Evolutionary conservation across 768 basidiomycete species (phyloP).

Genomic region (Lanmaoa pseudosensibilis): DNA sequence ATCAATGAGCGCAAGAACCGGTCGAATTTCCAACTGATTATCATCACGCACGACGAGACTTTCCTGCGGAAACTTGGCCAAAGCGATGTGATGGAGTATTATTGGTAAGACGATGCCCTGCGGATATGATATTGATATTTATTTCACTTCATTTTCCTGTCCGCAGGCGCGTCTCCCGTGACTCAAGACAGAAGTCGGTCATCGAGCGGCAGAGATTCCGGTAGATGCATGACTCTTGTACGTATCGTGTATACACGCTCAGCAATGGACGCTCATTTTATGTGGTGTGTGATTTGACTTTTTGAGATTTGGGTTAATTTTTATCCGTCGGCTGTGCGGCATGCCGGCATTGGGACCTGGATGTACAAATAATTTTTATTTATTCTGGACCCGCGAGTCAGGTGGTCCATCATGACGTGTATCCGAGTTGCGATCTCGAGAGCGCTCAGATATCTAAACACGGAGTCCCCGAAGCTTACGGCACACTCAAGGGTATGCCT

Average conservation of each 20-base stretch:
- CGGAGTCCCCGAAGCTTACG: constrained; percentile 7
- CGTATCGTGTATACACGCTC: not conserved
- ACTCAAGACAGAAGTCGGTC: constrained; percentile 72
- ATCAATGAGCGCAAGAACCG: constrained; percentile 90
- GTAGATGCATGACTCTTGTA: too few species aligned
- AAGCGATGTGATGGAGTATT: constrained; percentile 90
- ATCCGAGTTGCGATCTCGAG: constrained; percentile 15
- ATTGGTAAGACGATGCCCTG: constrained; percentile 55
- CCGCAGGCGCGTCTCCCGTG: constrained; percentile 76
- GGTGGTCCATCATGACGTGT: constrained; percentile 10
- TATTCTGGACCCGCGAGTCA: constrained; percentile 1
- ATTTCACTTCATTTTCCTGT: not conserved
- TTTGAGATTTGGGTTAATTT: constrained; percentile 10
- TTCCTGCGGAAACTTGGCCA: constrained; percentile 91
- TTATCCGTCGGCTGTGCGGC: not conserved
- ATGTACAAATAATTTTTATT: not conserved
- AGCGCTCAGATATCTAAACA: constrained; percentile 5
- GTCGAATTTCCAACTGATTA: constrained; percentile 93
- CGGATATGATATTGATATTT: not conserved
- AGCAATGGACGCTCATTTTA: too few species aligned
- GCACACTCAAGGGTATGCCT: constrained; percentile 4
- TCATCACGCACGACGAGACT: constrained; percentile 96
- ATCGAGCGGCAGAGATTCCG: constrained; percentile 71
- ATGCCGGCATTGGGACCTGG: constrained; percentile 1
- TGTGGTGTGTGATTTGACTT: constrained; percentile 1